Percentiles rank a stretch among this genome's conserved stretches.
Evolutionary conservation across 108 stramenopile genomes (phyloP).

Genomic region (Cylindrotheca fusiformis): DNA sequence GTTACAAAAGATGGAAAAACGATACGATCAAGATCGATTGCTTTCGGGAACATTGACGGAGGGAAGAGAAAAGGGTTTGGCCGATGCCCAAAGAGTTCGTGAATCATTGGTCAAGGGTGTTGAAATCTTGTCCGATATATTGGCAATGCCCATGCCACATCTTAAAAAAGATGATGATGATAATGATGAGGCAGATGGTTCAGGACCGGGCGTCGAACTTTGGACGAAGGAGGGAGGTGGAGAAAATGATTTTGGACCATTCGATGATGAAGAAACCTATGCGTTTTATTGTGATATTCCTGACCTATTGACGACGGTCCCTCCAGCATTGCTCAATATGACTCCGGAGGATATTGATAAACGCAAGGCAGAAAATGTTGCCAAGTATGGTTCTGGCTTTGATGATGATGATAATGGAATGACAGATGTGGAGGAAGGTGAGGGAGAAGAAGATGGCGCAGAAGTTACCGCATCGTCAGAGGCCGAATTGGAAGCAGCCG

Average conservation of each 20-base stretch:
- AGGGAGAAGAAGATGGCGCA: slow-evolving; percentile 27
- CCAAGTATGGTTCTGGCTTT: slow-evolving; percentile 56
- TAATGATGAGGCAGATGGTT: slow-evolving; percentile 54
- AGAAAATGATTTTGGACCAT: slow-evolving; percentile 82
- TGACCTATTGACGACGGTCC: slow-evolving; percentile 86
- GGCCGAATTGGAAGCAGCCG: slow-evolving; percentile 45
- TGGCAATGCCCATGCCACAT: slow-evolving; percentile 66
- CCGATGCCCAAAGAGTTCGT: slow-evolving; percentile 76
- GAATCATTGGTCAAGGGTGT: slow-evolving; percentile 82
- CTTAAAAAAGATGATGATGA: slow-evolving; percentile 72
- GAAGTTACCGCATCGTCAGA: slow-evolving; percentile 40
- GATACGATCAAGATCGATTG: slow-evolving; percentile 87
- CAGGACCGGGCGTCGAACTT: slow-evolving; percentile 60
- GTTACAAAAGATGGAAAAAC: slow-evolving; percentile 79
- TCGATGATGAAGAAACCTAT: slow-evolving; percentile 89
- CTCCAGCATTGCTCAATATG: slow-evolving; percentile 84
- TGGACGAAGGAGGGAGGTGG: slow-evolving; percentile 76
- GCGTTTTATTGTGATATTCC: slow-evolving; percentile 94
- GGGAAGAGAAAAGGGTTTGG: slow-evolving; percentile 84
- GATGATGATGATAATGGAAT: slow-evolving; percentile 34
- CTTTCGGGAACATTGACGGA: slow-evolving; percentile 85
- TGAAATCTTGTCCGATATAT: slow-evolving; percentile 68
- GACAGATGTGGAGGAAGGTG: slow-evolving; percentile 4
- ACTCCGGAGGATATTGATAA: slow-evolving; percentile 71
- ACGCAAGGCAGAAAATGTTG: slow-evolving; percentile 57